Conservation (phyloP, 2,329 filamentous ascomycete genomes). For the Mariannaea elegans region DNA sequence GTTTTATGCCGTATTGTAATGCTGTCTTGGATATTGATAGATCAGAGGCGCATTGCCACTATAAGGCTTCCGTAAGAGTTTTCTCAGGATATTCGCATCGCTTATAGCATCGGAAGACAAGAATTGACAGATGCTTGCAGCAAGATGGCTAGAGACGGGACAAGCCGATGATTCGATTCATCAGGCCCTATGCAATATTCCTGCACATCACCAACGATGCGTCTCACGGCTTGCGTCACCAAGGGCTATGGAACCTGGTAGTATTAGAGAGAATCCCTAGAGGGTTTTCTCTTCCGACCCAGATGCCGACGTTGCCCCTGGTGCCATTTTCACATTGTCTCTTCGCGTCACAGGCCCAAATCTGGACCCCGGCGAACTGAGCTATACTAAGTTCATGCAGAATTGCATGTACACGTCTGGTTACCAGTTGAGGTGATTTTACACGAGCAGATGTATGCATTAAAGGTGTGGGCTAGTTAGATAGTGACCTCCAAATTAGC, state of each 20-base stretch:
- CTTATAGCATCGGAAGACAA: not conserved
- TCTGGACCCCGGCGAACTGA: not conserved
- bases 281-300: slow-evolving; percentile 3
- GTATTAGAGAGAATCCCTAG: slow-evolving; percentile 27
- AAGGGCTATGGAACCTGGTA: slow-evolving; percentile 12
- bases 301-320: slow-evolving; percentile 16
- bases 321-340: slow-evolving; percentile 5
- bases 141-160: not conserved
- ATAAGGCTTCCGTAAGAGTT: not conserved
- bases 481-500: slow-evolving; percentile 24
- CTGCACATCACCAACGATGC: slow-evolving; percentile 3
- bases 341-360: not conserved
- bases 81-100: not conserved
- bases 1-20: not conserved
- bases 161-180: slow-evolving; percentile 11
- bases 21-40: not conserved
- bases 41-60: not conserved
- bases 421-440: not conserved
- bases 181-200: slow-evolving; percentile 3
- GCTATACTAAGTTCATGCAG: slow-evolving; percentile 8
- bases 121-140: not conserved
- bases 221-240: not conserved
- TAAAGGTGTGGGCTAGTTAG: not conserved
- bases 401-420: not conserved
- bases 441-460: not conserved